Evolutionary conservation across 495 filamentous ascomycete species (phyloP), one percentile per base, ranked within the genome.

Genomic region (Pseudomonodictys pantanalensis): DNA sequence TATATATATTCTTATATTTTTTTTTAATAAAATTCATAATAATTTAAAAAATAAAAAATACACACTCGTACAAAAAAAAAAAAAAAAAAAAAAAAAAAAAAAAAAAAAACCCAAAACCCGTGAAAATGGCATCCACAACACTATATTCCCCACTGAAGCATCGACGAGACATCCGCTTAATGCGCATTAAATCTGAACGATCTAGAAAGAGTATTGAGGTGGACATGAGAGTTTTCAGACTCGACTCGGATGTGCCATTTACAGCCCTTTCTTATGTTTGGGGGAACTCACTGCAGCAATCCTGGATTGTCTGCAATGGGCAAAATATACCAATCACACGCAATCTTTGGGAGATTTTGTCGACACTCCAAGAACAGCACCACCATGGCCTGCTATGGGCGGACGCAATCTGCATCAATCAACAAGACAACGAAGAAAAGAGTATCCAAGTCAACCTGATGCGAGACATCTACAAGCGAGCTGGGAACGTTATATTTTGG

Each of bases 331-430:
- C 32, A 35, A 35, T 35, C 32, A 35, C 38, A 41, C 3, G 38
- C 38, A 41, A 41, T 41, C 38, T 5, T 41, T 4, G 38, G 38
- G 20, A 15, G 32, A 35, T 41, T 18, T 41, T 41, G 12, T 15
- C 38, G 38, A 4, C 3, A 15, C 38, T 41, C 3, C 38, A 41
- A 4, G 38, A 41, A 41, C 38, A 41, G 12, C 3, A 41, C 3
- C 38, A 41, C 38, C 3, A 41, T 15, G 12, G 38, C 38, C 38
- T 41, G 38, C 43, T 48, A 4, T 48, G 45, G 45, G 11, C 18
- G 15, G 63, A 66, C 30, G 58, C 58, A 8, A 18, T 66, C 17
- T 62, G 58, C 41, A 66, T 62, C 46, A 47, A 58, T 53, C 62
- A 66, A 44, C 23, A 52, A 25, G 33, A 52, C 18, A 47, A 25